Conservation (phyloP, 345 rosid species). For the Corchorus capsularis region DNA sequence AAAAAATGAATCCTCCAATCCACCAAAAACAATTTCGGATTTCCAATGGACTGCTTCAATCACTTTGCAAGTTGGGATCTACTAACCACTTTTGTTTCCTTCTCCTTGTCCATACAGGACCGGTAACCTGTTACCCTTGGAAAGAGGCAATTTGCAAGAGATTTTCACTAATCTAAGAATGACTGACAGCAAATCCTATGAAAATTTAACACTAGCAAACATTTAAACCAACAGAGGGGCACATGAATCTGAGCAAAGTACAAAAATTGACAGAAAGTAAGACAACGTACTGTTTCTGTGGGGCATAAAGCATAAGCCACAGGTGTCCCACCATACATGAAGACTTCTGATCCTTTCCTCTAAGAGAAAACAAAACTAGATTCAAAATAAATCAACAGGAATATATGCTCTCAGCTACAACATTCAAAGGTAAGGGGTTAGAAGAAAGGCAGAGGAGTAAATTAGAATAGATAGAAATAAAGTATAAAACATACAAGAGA, state of each 20-base stretch:
- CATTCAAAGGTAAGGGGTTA: neutral
- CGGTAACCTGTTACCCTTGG: neutral
- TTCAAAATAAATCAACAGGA: neutral
- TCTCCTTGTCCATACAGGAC: neutral
- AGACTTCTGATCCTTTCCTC: conserved; percentile 82
- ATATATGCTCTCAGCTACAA: neutral
- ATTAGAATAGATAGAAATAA: neutral
- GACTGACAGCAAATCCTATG: neutral
- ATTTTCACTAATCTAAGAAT: neutral
- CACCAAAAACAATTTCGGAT: neutral
- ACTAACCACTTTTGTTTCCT: conserved; percentile 3
- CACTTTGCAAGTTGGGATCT: neutral
- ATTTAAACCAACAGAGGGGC: neutral
- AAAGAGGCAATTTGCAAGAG: neutral
- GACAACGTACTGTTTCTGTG: conserved; percentile 64
- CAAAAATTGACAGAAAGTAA: conserved; percentile 1
- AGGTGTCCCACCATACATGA: conserved; percentile 67
- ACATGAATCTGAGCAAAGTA: neutral
- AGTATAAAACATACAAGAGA: neutral
- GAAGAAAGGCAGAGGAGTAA: neutral
- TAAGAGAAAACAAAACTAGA: conserved; percentile 30
- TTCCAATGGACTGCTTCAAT: neutral
- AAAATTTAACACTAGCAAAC: neutral
- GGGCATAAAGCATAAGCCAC: conserved; percentile 79
- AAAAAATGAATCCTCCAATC: neutral